phyloP scores from a whole-genome alignment of 1,139 yeast species.

The Nakaseomyces uthaithaninus region DNA sequence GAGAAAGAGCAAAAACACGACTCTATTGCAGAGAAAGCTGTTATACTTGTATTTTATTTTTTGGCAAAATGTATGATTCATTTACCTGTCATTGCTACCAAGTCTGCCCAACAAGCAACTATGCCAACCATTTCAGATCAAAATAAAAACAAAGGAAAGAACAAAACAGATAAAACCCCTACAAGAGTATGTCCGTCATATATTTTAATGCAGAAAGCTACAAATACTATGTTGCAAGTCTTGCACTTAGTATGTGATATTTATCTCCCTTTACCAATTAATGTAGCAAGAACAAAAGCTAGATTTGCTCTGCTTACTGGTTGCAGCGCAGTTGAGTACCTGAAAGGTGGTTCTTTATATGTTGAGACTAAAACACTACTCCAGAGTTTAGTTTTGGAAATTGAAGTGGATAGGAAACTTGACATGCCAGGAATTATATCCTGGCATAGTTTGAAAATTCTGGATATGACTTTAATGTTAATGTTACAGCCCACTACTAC shows the following conservation, averaged over 20 bases:
- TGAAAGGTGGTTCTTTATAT: constrained; percentile 73
- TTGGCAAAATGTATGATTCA: constrained; percentile 75
- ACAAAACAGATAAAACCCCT: constrained; percentile 17
- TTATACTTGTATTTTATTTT: constrained; percentile 59
- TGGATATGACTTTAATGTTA: constrained; percentile 52
- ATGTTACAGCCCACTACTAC: constrained; percentile 34
- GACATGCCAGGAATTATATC: constrained; percentile 57
- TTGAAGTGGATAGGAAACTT: constrained; percentile 43
- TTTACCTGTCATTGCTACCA: constrained; percentile 60
- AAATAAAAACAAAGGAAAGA: constrained; percentile 6
- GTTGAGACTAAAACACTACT: constrained; percentile 57
- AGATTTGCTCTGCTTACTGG: constrained; percentile 65
- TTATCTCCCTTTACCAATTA: constrained; percentile 60
- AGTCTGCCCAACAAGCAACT: constrained; percentile 10
- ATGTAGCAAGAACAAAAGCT: constrained; percentile 61
- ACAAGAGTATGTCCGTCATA: constrained; percentile 37
- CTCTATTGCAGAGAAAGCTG: constrained; percentile 40
- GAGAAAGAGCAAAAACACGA: constrained; percentile 8
- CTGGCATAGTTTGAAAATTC: constrained; percentile 44
- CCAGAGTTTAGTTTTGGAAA: constrained; percentile 40
- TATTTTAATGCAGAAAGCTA: constrained; percentile 67
- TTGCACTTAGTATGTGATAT: constrained; percentile 40
- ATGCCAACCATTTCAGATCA: constrained; percentile 7
- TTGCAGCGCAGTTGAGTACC: constrained; percentile 71
- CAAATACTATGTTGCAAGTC: constrained; percentile 56